phyloP scores from a whole-genome alignment of 1,284 basidiomycete genomes.

The Athelia psychrophila region DNA sequence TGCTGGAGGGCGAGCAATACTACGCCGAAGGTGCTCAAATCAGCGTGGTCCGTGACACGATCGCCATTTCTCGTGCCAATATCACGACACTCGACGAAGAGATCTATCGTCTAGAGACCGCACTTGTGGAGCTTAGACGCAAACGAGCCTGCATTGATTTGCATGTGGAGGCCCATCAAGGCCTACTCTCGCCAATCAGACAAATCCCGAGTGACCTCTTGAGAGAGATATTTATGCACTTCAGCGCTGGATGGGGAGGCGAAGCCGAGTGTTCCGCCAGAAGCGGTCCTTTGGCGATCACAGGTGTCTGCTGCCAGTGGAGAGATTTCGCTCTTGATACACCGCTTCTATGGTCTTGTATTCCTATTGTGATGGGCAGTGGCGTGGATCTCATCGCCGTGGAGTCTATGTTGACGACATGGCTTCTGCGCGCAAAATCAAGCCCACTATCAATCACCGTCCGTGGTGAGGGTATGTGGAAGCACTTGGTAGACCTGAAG shows the following conservation, averaged over 20 bases:
- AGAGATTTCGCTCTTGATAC: not conserved
- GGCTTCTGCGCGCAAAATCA: no score
- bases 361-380: not conserved
- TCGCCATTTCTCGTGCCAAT: not conserved
- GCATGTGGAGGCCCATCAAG: not conserved
- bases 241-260: not conserved
- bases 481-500: no score
- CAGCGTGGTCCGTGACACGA: not conserved
- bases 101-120: not conserved
- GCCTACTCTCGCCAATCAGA: not conserved
- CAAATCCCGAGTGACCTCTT: not conserved
- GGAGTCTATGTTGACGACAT: no score
- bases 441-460: no score
- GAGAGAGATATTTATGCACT: not conserved
- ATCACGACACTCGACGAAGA: not conserved
- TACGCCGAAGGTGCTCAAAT: not conserved
- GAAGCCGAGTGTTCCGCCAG: not conserved
- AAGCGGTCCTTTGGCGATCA: not conserved
- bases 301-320: not conserved
- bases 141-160: not conserved
- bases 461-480: no score
- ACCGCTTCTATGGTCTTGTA: not conserved
- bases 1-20: not conserved
- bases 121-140: not conserved
- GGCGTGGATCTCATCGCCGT: no score